phyloP scores from a whole-genome alignment of 2,329 filamentous ascomycete species.

The Cladosporium sp. region DNA sequence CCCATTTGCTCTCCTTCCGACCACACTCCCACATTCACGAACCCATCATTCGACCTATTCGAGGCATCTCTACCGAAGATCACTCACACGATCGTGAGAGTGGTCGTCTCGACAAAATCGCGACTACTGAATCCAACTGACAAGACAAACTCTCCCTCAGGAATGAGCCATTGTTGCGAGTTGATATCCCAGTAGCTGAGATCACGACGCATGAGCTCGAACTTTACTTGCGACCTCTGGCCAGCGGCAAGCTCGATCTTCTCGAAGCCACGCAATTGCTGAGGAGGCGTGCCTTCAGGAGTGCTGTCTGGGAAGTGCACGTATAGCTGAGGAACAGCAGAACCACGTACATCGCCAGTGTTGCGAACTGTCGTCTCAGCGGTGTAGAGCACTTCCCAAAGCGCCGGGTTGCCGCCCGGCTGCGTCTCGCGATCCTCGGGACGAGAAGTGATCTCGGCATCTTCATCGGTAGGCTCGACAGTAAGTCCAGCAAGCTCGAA shows the following conservation, averaged over 20 bases:
- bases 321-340: constrained; percentile 59
- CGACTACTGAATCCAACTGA: constrained; percentile 28
- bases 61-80: not conserved
- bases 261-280: constrained; percentile 46
- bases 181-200: constrained; percentile 46
- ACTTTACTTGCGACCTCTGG: constrained; percentile 33
- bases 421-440: constrained; percentile 44
- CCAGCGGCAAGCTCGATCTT: constrained; percentile 39
- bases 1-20: not conserved
- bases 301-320: constrained; percentile 49
- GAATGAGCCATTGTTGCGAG: constrained; percentile 44
- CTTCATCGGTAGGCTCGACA: not conserved
- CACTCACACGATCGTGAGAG: not conserved
- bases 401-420: constrained; percentile 59
- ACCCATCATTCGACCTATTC: not conserved
- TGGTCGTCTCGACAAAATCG: constrained; percentile 21
- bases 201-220: constrained; percentile 45
- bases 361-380: constrained; percentile 54
- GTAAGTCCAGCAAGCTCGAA: constrained; percentile 57
- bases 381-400: constrained; percentile 59
- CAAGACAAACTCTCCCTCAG: constrained; percentile 12
- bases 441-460: constrained; percentile 55
- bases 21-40: not conserved
- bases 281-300: constrained; percentile 47
- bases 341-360: constrained; percentile 51